Base-by-base conservation (phyloP, 129 eudicot species). In the Ambrosia trifida region DNA sequence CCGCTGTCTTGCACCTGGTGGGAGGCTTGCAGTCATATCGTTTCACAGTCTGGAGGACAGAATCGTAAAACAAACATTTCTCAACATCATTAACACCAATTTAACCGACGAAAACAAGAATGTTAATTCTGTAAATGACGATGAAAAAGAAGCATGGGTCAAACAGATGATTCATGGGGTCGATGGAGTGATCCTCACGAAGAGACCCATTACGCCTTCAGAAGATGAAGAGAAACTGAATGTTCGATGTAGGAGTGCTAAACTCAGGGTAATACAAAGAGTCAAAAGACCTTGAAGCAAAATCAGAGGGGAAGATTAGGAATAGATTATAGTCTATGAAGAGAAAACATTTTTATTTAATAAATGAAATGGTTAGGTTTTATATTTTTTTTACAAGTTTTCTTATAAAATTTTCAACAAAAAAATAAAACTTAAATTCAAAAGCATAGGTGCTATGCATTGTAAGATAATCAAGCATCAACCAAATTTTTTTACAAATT, bases 31-130 rank as follows among this genome's bases (percentile, higher is more conserved):
- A 1, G 97, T 94, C 51, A 94, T 94, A 43, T 85, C 99, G 17
- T 94, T 94, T 72, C 99, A 94, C 46, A 94, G 99, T 72, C 67
- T 94, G 72, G 99, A 94, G 81, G 99, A 94, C 85, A 85, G 99
- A 79, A 94, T 94, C 3, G 99, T 94, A 59, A 94, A 94, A 58
- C 93, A 94, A 60, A 79, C 99, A 5, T 94, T 94, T 88, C 90
- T 94, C 41, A 59, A 84, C 79, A 85, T 94, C 70, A 76, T 85
- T 16, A 93, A 78, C 75, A 68, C 50, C 45, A 41, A 17, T 50
- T 58, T n/a, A 50, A 59, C 2, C 10, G 66, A 77, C 11, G 83
- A 69, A 68, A 69, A 77, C 30, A 70, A 46, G 18, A 60, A 80
- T 52, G 61, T 17, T 18, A n/a, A 38, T 24, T 9, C 14, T 2